A percentile compares a stretch with the other conserved stretches of the same genome.
phyloP scores from a whole-genome alignment of 2,329 filamentous ascomycete species.

The Kalmusia sp. region DNA sequence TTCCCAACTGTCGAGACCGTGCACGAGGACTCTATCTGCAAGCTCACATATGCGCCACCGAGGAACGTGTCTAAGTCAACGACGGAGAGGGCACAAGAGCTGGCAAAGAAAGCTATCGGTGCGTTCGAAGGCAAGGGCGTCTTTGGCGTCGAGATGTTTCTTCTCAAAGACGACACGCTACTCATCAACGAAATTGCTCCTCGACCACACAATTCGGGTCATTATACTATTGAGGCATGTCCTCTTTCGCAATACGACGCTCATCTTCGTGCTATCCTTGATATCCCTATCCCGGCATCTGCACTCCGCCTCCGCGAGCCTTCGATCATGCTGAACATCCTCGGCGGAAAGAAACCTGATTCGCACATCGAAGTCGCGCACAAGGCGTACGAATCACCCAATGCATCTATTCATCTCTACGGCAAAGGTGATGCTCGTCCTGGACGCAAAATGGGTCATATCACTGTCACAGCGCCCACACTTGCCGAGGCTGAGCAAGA shows the following conservation, averaged over 20 bases:
- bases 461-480: constrained; percentile 77
- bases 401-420: constrained; percentile 81
- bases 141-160: constrained; percentile 96
- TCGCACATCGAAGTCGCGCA: constrained; percentile 68
- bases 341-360: constrained; percentile 70
- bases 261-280: constrained; percentile 84
- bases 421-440: constrained; percentile 85
- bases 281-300: constrained; percentile 61
- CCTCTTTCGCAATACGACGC: constrained; percentile 90
- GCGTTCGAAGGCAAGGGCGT: constrained; percentile 88
- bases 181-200: constrained; percentile 89
- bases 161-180: constrained; percentile 73
- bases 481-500: constrained; percentile 72
- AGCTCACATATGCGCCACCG: constrained; percentile 86
- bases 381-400: constrained; percentile 64
- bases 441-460: constrained; percentile 92
- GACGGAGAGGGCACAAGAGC: constrained; percentile 71
- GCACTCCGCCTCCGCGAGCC: constrained; percentile 65
- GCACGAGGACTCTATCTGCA: constrained; percentile 95
- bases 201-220: constrained; percentile 87
- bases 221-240: constrained; percentile 93
- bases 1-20: constrained; percentile 94
- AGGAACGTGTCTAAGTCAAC: constrained; percentile 69
- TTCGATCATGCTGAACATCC: constrained; percentile 81
- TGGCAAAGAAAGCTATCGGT: constrained; percentile 80